A percentile compares a stretch with the other conserved stretches of the same genome.
These are phyloP conservation scores for Epipyxis sp. DNA, from an alignment of 108 stramenopile genomes.

Conservation along the genomic window DNA sequence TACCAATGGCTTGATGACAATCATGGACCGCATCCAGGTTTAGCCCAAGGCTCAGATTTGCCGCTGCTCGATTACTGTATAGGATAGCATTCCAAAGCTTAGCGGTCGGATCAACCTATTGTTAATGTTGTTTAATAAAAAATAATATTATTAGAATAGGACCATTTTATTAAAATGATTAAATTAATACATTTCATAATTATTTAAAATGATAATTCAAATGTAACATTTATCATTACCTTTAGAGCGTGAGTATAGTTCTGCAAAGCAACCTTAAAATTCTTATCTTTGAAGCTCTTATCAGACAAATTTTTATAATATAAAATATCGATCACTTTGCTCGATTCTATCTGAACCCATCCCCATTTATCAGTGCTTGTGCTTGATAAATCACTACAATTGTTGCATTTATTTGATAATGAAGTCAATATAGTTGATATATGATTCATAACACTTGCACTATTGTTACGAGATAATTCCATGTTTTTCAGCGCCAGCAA, in stretches of 20 bases:
- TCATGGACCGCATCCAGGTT: constrained; percentile 32
- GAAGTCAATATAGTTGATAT: neutral
- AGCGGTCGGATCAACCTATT: constrained; percentile 1
- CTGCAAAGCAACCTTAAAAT: neutral
- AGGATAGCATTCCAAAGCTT: constrained; percentile 26
- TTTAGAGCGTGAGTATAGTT: neutral
- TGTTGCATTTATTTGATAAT: neutral
- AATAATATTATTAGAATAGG: too few species aligned
- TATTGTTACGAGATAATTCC: neutral
- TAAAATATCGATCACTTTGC: neutral
- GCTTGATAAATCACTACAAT: neutral
- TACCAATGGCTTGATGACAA: constrained; percentile 29
- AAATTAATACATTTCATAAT: too few species aligned
- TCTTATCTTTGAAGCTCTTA: constrained; percentile 1
- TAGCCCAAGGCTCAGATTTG: constrained; percentile 14
- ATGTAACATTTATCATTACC: too few species aligned
- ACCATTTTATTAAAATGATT: too few species aligned
- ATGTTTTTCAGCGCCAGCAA: constrained; percentile 9
- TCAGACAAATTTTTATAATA: neutral
- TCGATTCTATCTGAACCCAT: neutral
- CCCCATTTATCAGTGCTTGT: neutral
- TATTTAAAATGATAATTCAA: constrained; percentile 11
- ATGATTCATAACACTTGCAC: constrained; percentile 3
- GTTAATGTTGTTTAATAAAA: too few species aligned
- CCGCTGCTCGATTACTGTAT: constrained; percentile 37